Percentiles rank a stretch among this genome's conserved stretches.
Conservation (phyloP, 495 filamentous ascomycete genomes). For the Lasiosphaeria hispida region DNA sequence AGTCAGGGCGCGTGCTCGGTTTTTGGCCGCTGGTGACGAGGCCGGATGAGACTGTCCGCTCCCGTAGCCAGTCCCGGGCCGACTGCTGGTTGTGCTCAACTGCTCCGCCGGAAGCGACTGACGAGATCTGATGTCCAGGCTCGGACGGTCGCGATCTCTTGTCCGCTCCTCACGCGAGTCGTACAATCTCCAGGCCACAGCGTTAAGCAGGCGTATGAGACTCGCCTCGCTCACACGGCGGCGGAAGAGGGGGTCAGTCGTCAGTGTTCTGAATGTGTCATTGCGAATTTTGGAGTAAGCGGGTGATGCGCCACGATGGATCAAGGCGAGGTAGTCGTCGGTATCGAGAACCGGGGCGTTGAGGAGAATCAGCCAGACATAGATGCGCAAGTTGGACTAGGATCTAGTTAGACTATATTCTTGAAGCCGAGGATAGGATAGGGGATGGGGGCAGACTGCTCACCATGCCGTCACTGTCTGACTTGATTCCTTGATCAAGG, state of each 20-base stretch:
- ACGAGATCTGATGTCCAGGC: constrained; percentile 29
- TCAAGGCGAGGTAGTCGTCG: constrained; percentile 81
- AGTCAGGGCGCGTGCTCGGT: constrained; percentile 49
- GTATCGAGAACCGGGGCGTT: constrained; percentile 79
- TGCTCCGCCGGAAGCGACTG: constrained; percentile 31
- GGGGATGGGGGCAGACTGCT: constrained; percentile 12
- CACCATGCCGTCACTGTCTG: constrained; percentile 90
- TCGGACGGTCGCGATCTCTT: constrained; percentile 24
- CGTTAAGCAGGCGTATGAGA: constrained; percentile 93
- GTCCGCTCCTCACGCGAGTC: constrained; percentile 60
- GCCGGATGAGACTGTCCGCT: constrained; percentile 38
- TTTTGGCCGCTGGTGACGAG: constrained; percentile 50
- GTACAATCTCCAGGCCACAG: constrained; percentile 87
- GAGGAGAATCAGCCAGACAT: constrained; percentile 91
- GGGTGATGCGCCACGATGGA: constrained; percentile 89
- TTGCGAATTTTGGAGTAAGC: constrained; percentile 97
- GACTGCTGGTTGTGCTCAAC: constrained; percentile 24
- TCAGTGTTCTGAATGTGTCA: constrained; percentile 93
- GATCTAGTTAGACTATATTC: no score
- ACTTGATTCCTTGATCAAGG: constrained; percentile 73
- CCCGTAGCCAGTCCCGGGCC: constrained; percentile 29
- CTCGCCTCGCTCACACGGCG: constrained; percentile 93
- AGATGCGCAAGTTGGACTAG: constrained; percentile 89
- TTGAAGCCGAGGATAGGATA: constrained; percentile 4
- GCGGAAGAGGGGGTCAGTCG: constrained; percentile 93